Evolutionary conservation across 2,329 filamentous ascomycete genomes (phyloP), one percentile per base, ranked within the genome.

Genomic region (Botrytis fragariae): DNA sequence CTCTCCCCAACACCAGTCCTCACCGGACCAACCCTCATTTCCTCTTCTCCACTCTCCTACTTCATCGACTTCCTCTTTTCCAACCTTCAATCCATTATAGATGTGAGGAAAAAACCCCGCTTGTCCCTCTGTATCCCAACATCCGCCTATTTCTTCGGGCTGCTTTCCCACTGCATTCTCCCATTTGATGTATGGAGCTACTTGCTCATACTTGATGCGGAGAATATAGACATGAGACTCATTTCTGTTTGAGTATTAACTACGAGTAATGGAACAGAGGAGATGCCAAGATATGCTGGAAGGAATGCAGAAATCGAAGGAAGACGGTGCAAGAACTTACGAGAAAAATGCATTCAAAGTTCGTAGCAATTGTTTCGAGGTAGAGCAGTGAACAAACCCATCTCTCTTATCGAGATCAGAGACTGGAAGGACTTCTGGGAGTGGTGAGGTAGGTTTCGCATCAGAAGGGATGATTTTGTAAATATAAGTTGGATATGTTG

Each of bases 391-490:
- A 62, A 80, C 74, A 70, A 79, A 80, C 20, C 75, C 73, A 71
- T 80, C 79, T 25, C 75, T 72, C 35, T 72, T 61, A 60, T 80
- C 79, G 4, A 80, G 78, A 14, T 73, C 74, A 3, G 79, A 80
- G 73, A 80, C 74, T 20, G 78, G 78, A 18, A 80, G 76, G 18
- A 72, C 74, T 20, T 61, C 29, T 0, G 78, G 79, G 22, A 80
- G 77, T 6, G 78, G 78, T 1, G 72, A 71, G 16, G 77, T 72
- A 14, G 77, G 77, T 42, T 75, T 16, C 3, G 76, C 73, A 12
- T 74, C 61, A 10, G 78, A 69, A 25, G 79, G 78, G 25, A 80
- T 72, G 74, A 80, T 80, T 64, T 80, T 80, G 75, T 80, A 80
- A 69, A 80, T 79, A 73, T 78, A 80, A 59, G 72, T 76, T 62